A percentile compares a stretch with the other conserved stretches of the same genome.
These are phyloP conservation scores for Parathielavia hyrcaniae DNA, from an alignment of 495 filamentous ascomycete species.

Conservation along the genomic window DNA sequence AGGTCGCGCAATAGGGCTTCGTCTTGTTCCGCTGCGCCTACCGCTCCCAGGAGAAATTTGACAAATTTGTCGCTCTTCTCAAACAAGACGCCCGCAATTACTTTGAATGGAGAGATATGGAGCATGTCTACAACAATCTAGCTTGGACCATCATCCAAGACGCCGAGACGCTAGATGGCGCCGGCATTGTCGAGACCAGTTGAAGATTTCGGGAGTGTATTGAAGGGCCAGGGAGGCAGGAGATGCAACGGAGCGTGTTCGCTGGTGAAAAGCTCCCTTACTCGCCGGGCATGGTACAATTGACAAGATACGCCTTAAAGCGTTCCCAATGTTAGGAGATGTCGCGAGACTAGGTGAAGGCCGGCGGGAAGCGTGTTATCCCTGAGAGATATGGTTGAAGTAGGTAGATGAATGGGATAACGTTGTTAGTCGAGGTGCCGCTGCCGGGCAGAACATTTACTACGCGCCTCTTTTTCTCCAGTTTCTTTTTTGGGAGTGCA, in stretches of 20 bases:
- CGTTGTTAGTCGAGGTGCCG: too few species aligned
- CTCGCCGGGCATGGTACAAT: too few species aligned
- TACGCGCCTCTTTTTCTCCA: too few species aligned
- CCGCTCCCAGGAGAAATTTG: background rate
- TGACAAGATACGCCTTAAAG: too few species aligned
- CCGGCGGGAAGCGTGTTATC: too few species aligned
- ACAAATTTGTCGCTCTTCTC: background rate
- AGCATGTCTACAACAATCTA: background rate
- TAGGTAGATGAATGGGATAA: too few species aligned
- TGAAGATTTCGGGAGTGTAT: background rate
- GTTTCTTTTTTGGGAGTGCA: background rate
- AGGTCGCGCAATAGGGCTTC: background rate
- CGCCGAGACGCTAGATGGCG: background rate
- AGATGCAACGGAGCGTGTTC: background rate
- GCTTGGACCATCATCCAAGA: background rate
- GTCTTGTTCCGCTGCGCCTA: background rate
- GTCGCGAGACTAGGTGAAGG: too few species aligned
- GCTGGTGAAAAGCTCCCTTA: too few species aligned
- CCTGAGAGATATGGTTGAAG: too few species aligned
- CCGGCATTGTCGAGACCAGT: background rate
- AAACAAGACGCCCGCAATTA: background rate
- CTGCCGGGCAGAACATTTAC: too few species aligned
- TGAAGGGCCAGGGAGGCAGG: background rate
- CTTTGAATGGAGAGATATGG: background rate
- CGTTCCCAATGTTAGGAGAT: too few species aligned